Evolutionary conservation across 1,284 basidiomycete genomes (phyloP).

Genomic region (Pseudomicrostroma phylloplanum): DNA sequence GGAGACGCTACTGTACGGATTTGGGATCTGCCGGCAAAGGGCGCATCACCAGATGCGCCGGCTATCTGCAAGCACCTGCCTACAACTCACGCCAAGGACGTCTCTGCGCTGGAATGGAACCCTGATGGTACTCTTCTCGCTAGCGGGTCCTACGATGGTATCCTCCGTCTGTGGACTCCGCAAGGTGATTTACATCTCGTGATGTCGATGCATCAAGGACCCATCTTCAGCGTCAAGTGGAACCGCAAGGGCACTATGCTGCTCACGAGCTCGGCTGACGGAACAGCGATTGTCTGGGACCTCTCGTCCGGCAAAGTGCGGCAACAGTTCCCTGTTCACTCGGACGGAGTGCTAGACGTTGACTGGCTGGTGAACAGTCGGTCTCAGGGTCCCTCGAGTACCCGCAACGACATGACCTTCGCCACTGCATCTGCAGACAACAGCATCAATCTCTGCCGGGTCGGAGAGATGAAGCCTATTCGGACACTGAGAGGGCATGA

Average conservation of each 20-base stretch:
- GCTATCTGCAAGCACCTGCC: constrained; percentile 49
- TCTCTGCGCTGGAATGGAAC: constrained; percentile 49
- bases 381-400: constrained; percentile 2
- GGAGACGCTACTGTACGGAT: constrained; percentile 50
- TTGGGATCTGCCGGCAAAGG: constrained; percentile 42
- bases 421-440: constrained; percentile 49
- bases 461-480: constrained; percentile 46
- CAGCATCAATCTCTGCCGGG: constrained; percentile 41
- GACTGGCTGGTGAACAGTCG: constrained; percentile 45
- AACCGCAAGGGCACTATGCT: constrained; percentile 47
- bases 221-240: constrained; percentile 49
- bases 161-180: constrained; percentile 49
- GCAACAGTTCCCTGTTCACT: constrained; percentile 44
- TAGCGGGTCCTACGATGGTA: constrained; percentile 49
- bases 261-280: constrained; percentile 45
- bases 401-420: constrained; percentile 31
- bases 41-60: constrained; percentile 21
- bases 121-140: constrained; percentile 49
- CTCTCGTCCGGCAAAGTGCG: constrained; percentile 46
- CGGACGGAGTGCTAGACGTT: constrained; percentile 46
- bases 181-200: constrained; percentile 50
- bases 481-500: constrained; percentile 42
- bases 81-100: constrained; percentile 45
- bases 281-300: constrained; percentile 50
- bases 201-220: constrained; percentile 51